A percentile compares a stretch with the other conserved stretches of the same genome.
Evolutionary conservation across 768 basidiomycete genomes (phyloP).

Genomic region (Kwoniella sp.): DNA sequence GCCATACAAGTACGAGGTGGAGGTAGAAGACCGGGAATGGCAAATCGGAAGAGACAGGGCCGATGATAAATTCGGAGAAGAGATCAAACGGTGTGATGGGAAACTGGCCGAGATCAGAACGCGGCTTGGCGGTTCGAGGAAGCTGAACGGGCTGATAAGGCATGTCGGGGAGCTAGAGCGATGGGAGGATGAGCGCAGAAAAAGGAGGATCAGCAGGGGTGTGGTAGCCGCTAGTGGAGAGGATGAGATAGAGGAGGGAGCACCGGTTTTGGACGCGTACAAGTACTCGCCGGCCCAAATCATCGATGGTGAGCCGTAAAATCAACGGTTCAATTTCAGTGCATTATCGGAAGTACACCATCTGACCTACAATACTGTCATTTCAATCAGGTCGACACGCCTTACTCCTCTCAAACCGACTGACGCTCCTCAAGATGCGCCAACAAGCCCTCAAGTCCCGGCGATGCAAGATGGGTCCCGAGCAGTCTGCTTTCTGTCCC

Average conservation of each 20-base stretch:
- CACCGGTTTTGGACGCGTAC: constrained; percentile 71
- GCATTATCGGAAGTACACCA: background rate
- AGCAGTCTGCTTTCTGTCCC: constrained; percentile 87
- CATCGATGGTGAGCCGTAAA: constrained; percentile 71
- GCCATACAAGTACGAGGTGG: constrained; percentile 97
- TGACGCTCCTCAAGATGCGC: constrained; percentile 81
- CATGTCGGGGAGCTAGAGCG: constrained; percentile 85
- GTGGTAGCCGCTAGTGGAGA: constrained; percentile 14
- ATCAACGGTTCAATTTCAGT: background rate
- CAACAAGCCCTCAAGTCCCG: constrained; percentile 82
- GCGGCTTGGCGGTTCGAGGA: constrained; percentile 82
- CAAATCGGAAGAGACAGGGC: constrained; percentile 75
- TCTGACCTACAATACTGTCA: background rate
- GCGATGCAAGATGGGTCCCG: constrained; percentile 83
- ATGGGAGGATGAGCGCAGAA: constrained; percentile 57
- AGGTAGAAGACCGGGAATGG: constrained; percentile 93
- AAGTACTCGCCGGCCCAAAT: constrained; percentile 89
- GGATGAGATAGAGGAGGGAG: constrained; percentile 58
- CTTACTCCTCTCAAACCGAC: constrained; percentile 78
- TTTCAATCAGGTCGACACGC: constrained; percentile 81
- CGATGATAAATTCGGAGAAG: constrained; percentile 78
- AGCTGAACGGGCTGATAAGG: constrained; percentile 71
- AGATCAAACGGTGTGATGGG: constrained; percentile 78
- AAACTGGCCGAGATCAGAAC: constrained; percentile 84
- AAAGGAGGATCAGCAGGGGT: constrained; percentile 26